Base-by-base conservation (phyloP, 352 stramenopile species). In the Blastocystis sp. region DNA sequence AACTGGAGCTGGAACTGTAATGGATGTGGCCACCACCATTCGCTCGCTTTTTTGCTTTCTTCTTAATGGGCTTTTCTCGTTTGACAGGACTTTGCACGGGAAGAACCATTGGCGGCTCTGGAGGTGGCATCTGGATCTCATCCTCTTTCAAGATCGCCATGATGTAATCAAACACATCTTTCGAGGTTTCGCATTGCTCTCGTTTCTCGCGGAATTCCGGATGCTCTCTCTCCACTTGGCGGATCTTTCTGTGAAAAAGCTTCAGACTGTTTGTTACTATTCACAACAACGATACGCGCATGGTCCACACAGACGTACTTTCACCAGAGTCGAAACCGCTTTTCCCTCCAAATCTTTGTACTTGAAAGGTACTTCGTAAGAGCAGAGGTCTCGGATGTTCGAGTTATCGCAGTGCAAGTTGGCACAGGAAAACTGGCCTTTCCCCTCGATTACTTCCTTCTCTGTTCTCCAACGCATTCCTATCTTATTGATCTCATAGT, bases 401-500 rank as follows among this genome's bases (percentile, higher is more conserved):
- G n/a, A 9, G 20, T 87, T 90, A 41, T 94, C 91, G 89, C 93
- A 95, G 34, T 79, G 68, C 41, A 94, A 94, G 87, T 95, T 95
- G 47, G 92, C 93, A 79, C 93, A 95, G 5, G 90, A 90, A 89
- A 95, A 95, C 90, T 95, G 93, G 7, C 93, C 93, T 90, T 95
- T 95, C 53, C 93, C 93, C 0, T 90, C 80, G n/a, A 94, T 84
- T 1, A 95, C 93, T 79, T 95, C 93, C 69, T 76, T 90, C 90
- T 94, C 93, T 0, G 93, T 95, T 43, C 93, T 92, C 93, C 93
- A 95, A 0, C 93, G 93, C 8, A 95, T 91, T 0, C 93, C 93
- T 53, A 95, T 92, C 89, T 93, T 93, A 41, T 92, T 92, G 18
- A 94, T 92, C 59, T 92, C 76, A 68, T 93, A 88, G 13, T 91